A percentile compares a stretch with the other conserved stretches of the same genome.
These are phyloP conservation scores for Petrea volubilis DNA, from an alignment of 257 asterid species.

Conservation along the genomic window DNA sequence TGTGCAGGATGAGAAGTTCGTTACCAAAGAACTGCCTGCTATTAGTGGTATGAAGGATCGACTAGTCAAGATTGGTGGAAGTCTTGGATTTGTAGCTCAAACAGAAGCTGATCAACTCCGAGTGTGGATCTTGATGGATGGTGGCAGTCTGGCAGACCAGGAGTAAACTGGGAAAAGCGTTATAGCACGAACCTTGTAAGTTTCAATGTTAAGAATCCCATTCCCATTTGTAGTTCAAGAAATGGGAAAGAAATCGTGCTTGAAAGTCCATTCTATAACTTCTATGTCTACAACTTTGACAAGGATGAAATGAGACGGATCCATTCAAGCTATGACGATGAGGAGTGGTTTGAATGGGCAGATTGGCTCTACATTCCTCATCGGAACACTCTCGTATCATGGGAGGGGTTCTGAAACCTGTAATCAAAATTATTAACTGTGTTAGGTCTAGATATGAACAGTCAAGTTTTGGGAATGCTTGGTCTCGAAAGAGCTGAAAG, in stretches of 20 bases:
- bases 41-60: constrained; percentile 16
- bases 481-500: no score
- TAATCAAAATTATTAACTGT: no score
- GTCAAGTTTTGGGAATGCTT: no score
- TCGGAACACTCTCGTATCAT: constrained; percentile 36
- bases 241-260: constrained; percentile 32
- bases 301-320: constrained; percentile 31
- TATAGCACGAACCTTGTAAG: constrained; percentile 24
- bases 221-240: constrained; percentile 39
- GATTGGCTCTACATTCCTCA: constrained; percentile 30
- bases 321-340: constrained; percentile 1
- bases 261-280: not conserved
- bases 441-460: no score
- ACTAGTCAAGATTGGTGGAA: constrained; percentile 37
- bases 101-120: constrained; percentile 25
- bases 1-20: constrained; percentile 29
- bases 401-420: no score
- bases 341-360: constrained; percentile 8
- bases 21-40: constrained; percentile 29
- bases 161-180: constrained; percentile 31
- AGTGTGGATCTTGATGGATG: constrained; percentile 37
- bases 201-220: constrained; percentile 1
- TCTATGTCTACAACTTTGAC: constrained; percentile 28
- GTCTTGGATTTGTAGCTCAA: constrained; percentile 37
- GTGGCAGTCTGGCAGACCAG: no score